phyloP scores from a whole-genome alignment of 495 filamentous ascomycete genomes.

The Chaetomium cochliodes region DNA sequence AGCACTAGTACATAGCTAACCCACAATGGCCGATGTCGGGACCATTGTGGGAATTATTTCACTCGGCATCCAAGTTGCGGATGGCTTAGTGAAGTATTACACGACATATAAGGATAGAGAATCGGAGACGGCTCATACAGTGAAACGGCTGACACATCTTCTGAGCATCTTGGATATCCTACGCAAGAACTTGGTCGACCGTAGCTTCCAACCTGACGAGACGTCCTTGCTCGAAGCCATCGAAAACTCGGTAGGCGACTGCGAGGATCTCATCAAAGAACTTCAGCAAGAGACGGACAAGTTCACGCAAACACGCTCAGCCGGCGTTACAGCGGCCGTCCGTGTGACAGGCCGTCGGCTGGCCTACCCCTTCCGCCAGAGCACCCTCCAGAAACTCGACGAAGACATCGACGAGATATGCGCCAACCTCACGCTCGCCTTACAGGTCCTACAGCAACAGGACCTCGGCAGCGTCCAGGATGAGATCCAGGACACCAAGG shows the following conservation, averaged over 20 bases:
- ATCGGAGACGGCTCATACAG: constrained; percentile 3
- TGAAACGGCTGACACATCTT: constrained; percentile 1
- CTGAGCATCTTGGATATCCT: neutral
- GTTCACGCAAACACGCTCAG: neutral
- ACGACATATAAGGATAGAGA: constrained; percentile 1
- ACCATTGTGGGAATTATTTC: constrained; percentile 11
- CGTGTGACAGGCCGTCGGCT: constrained; percentile 2
- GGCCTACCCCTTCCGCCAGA: constrained; percentile 10
- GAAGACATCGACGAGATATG: constrained; percentile 14
- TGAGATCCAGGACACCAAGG: neutral
- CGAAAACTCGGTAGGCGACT: neutral
- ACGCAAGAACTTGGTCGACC: neutral
- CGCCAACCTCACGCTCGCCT: neutral
- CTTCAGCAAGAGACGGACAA: constrained; percentile 4
- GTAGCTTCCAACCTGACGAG: constrained; percentile 1
- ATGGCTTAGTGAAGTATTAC: constrained; percentile 10
- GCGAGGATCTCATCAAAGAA: constrained; percentile 8
- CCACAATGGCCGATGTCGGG: constrained; percentile 1
- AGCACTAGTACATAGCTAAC: neutral
- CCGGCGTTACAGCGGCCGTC: neutral
- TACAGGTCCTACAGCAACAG: constrained; percentile 9
- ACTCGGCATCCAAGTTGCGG: constrained; percentile 3
- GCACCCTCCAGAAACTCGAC: constrained; percentile 12
- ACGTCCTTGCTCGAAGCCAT: neutral
- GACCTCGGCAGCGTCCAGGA: neutral